Base-by-base conservation (phyloP, 2,329 filamentous ascomycete species). In the Cytospora leucostoma region DNA sequence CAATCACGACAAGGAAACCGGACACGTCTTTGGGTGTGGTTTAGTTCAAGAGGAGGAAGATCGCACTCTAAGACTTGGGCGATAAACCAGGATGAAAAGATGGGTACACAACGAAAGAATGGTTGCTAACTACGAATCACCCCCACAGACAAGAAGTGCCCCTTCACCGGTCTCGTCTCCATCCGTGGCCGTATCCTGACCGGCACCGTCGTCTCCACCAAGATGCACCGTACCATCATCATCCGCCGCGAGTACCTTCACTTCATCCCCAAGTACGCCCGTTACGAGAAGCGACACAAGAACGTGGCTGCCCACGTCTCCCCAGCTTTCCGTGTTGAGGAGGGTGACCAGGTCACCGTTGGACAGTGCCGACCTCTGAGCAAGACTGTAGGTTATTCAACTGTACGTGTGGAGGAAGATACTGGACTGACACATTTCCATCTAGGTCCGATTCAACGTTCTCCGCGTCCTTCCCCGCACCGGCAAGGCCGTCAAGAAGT, bases 241-340 rank as follows among this genome's bases (percentile, higher is more conserved):
- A 96, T 99, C 88, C 95, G 95, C 82, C 90, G 95, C 83, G 95
- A 99, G 88, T 99, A 99, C 88, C 92, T 99, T 69, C 95, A 99
- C 88, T 99, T 92, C 85, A 91, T 99, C 80, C 93, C 93, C 82
- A 99, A 99, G 88, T 99, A 99, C 89, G 87, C 91, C 80, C 92
- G 95, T 89, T 99, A 99, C 84, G 96, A 99, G 92, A 98, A 97
- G 90, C 89, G 95, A 82, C 95, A 99, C 92, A 97, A 97, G 91
- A 99, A 99, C 90, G 88, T 99, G 72, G 92, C 95, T 77, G 95
- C 94, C 73, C 95, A 99, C 88, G 94, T 98, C 77, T 97, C 93
- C 71, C 95, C 95, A 75, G 94, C 94, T 82, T 99, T 99, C 93
- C 95, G 95, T 97, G 93, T 98, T 75, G 91, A 96, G 86, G 94